A percentile compares a stretch with the other conserved stretches of the same genome.
These are phyloP conservation scores for Ustilago vetiveriae DNA, from an alignment of 1,284 basidiomycete species.

Conservation along the genomic window DNA sequence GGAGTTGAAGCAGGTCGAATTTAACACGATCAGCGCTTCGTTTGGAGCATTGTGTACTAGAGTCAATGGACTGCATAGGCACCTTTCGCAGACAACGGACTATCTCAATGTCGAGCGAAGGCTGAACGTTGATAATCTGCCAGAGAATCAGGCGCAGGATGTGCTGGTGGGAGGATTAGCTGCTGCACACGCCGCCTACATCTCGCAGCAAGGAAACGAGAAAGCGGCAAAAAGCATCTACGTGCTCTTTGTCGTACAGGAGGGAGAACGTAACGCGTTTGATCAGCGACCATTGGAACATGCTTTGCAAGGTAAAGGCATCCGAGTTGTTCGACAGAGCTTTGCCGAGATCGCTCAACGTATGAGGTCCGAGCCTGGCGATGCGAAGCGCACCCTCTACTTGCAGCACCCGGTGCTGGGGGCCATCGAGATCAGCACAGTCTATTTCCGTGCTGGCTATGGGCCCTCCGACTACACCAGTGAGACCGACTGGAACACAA, in stretches of 20 bases:
- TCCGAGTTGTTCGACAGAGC: constrained; percentile 48
- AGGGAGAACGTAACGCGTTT: constrained; percentile 92
- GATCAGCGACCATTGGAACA: constrained; percentile 92
- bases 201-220: constrained; percentile 51
- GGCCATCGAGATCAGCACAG: constrained; percentile 77
- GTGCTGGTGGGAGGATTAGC: constrained; percentile 81
- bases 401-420: constrained; percentile 32
- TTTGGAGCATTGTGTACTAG: constrained; percentile 85
- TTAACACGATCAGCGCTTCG: constrained; percentile 94
- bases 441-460: constrained; percentile 91
- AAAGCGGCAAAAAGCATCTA: constrained; percentile 29
- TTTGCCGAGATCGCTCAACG: constrained; percentile 45
- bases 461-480: constrained; percentile 82
- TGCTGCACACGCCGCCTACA: constrained; percentile 80
- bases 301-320: constrained; percentile 74
- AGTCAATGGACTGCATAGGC: constrained; percentile 77
- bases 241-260: constrained; percentile 88
- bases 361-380: constrained; percentile 2
- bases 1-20: constrained; percentile 92
- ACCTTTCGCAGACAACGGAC: constrained; percentile 26
- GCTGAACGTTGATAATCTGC: constrained; percentile 74
- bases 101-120: constrained; percentile 72
- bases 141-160: constrained; percentile 77
- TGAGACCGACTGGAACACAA: constrained; percentile 74
- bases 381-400: constrained; percentile 6